Percentiles rank a stretch among this genome's conserved stretches.
phyloP scores from a whole-genome alignment of 2,329 filamentous ascomycete genomes.

The Pseudomassariella vexata region DNA sequence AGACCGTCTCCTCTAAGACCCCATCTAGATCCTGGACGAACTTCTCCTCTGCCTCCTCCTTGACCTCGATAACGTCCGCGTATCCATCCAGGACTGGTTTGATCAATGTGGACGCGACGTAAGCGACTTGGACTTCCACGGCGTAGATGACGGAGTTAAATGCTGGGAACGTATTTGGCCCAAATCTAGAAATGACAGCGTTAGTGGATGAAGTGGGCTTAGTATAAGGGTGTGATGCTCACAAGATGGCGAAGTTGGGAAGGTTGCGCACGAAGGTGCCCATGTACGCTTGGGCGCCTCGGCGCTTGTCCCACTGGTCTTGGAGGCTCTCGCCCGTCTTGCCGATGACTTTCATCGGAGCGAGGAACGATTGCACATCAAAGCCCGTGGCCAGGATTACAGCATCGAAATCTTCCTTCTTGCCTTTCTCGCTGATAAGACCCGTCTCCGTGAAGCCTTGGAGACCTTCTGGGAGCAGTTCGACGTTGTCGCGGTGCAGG shows the following conservation, averaged over 20 bases:
- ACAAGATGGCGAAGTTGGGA: constrained; percentile 25
- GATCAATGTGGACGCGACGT: constrained; percentile 23
- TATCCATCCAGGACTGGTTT: constrained; percentile 22
- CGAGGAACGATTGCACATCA: constrained; percentile 16
- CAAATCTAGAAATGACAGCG: too few species aligned
- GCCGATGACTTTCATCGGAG: constrained; percentile 21
- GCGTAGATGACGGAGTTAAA: constrained; percentile 21
- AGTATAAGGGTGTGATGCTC: too few species aligned
- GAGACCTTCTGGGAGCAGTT: constrained; percentile 20
- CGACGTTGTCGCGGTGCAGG: constrained; percentile 22
- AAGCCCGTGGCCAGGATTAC: constrained; percentile 24
- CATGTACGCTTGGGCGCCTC: constrained; percentile 23
- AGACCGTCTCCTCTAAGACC: constrained; percentile 26
- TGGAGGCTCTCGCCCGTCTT: constrained; percentile 13
- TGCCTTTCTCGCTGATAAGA: constrained; percentile 14
- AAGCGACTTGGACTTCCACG: constrained; percentile 18
- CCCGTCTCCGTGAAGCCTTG: constrained; percentile 18
- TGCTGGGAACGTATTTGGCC: constrained; percentile 19
- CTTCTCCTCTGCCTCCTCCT: constrained; percentile 23
- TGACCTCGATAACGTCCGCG: constrained; percentile 28
- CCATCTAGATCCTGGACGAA: constrained; percentile 24
- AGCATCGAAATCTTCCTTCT: constrained; percentile 16
- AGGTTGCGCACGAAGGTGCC: constrained; percentile 23
- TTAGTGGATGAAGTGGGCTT: too few species aligned
- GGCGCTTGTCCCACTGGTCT: constrained; percentile 19